These are phyloP conservation scores for Arabis hirsuta DNA, from an alignment of 345 rosid genomes.

Conservation along the genomic window DNA sequence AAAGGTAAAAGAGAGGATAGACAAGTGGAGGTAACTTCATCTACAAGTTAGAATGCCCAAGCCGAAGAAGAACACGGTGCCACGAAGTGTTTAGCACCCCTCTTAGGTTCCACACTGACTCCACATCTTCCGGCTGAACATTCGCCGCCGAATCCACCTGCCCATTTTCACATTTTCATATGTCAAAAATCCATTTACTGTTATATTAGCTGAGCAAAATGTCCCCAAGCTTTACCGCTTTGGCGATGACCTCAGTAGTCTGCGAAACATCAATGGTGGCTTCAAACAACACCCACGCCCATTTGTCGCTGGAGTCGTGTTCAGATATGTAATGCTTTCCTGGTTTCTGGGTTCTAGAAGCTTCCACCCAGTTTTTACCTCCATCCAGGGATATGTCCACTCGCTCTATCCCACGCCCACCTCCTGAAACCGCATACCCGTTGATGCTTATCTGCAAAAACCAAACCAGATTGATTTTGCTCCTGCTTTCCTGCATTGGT, in stretches of 20 bases:
- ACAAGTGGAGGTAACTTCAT: constrained; percentile 12
- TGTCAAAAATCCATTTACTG: neutral
- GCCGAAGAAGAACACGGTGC: constrained; percentile 77
- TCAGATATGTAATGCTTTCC: constrained; percentile 66
- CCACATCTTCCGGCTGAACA: constrained; percentile 87
- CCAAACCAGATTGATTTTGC: neutral
- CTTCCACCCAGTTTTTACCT: constrained; percentile 91
- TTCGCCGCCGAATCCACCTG: constrained; percentile 94
- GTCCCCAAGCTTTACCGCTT: constrained; percentile 62
- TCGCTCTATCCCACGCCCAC: constrained; percentile 98
- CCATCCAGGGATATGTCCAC: constrained; percentile 91
- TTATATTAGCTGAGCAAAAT: neutral
- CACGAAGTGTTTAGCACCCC: constrained; percentile 94
- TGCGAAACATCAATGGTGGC: constrained; percentile 59
- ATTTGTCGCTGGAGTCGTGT: constrained; percentile 69
- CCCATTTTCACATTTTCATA: constrained; percentile 19
- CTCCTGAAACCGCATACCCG: constrained; percentile 95
- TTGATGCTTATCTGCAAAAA: constrained; percentile 64
- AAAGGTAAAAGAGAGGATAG: neutral
- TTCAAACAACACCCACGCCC: constrained; percentile 98
- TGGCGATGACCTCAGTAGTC: constrained; percentile 71
- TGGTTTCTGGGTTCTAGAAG: constrained; percentile 70
- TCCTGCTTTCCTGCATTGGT: constrained; percentile 14
- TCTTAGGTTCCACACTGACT: constrained; percentile 89
- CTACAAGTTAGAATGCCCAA: constrained; percentile 77